Evolutionary conservation across 2,329 filamentous ascomycete genomes (phyloP).

Genomic region (Aspergillus luchuensis): DNA sequence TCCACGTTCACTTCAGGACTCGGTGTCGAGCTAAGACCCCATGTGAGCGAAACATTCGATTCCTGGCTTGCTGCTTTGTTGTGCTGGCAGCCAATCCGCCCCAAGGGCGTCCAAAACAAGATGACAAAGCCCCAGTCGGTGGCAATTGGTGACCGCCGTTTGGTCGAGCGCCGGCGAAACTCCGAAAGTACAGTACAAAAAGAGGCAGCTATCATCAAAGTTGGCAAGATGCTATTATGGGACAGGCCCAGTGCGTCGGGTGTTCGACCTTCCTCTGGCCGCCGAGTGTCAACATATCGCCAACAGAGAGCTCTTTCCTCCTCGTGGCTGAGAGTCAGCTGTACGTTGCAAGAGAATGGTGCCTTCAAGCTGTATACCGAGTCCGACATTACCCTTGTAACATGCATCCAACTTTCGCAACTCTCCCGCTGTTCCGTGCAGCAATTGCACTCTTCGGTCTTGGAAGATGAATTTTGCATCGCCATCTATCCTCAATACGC

Average conservation of each 20-base stretch:
- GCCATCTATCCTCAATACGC: slow-evolving; percentile 95
- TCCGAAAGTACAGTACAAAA: slow-evolving; percentile 59
- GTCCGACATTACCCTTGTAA: slow-evolving; percentile 76
- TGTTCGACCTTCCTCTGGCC: slow-evolving; percentile 36
- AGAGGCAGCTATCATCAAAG: slow-evolving; percentile 86
- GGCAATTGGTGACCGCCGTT: slow-evolving; percentile 46
- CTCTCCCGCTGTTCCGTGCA: slow-evolving; percentile 89
- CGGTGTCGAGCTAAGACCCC: slow-evolving; percentile 51
- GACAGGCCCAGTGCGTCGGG: slow-evolving; percentile 66
- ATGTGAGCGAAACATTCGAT: slow-evolving; percentile 54
- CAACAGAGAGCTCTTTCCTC: slow-evolving; percentile 59
- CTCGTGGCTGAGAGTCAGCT: slow-evolving; percentile 88
- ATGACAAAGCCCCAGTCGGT: slow-evolving; percentile 53
- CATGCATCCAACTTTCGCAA: slow-evolving; percentile 83
- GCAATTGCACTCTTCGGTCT: slow-evolving; percentile 81
- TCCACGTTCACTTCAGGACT: slow-evolving; percentile 51
- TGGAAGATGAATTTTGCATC: slow-evolving; percentile 92
- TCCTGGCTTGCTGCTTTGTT: slow-evolving; percentile 55
- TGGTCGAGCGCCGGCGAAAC: slow-evolving; percentile 47
- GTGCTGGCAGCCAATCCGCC: slow-evolving; percentile 55
- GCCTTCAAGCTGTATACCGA: slow-evolving; percentile 90
- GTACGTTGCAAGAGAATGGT: slow-evolving; percentile 91
- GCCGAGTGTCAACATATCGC: slow-evolving; percentile 55
- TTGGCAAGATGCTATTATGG: slow-evolving; percentile 88
- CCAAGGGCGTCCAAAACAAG: slow-evolving; percentile 53